Evolutionary conservation across 2,329 filamentous ascomycete genomes (phyloP).

Genomic region (Xylariaceae sp.): DNA sequence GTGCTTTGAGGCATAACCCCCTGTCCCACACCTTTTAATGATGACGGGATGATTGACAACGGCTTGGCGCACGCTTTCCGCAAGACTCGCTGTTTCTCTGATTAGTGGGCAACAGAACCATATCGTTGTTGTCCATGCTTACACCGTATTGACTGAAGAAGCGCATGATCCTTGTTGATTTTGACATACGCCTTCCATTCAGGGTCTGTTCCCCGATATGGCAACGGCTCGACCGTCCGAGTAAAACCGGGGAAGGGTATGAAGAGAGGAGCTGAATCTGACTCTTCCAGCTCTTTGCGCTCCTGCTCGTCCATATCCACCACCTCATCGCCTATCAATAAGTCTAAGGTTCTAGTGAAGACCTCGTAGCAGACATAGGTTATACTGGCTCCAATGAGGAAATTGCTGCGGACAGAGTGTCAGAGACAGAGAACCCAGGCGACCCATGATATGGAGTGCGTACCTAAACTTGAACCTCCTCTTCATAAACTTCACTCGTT

Average conservation of each 20-base stretch:
- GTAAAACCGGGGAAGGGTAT: constrained; percentile 59
- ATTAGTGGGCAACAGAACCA: constrained; percentile 5
- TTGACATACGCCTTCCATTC: constrained; percentile 59
- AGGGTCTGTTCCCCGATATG: constrained; percentile 53
- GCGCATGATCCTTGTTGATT: constrained; percentile 49
- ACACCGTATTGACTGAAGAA: constrained; percentile 46
- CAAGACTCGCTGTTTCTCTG: constrained; percentile 39
- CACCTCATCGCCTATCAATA: constrained; percentile 40
- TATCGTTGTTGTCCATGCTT: constrained; percentile 21
- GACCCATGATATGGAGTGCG: neutral
- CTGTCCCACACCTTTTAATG: constrained; percentile 41
- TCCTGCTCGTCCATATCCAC: constrained; percentile 41
- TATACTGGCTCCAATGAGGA: constrained; percentile 32
- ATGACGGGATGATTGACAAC: constrained; percentile 42
- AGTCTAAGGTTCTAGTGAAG: constrained; percentile 40
- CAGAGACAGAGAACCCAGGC: neutral
- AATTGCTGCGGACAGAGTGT: constrained; percentile 12
- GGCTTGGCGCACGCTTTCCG: constrained; percentile 37
- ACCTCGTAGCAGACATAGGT: constrained; percentile 37
- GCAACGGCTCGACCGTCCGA: constrained; percentile 41
- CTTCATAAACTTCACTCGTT: constrained; percentile 28
- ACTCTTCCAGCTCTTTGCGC: constrained; percentile 37
- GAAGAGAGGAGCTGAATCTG: constrained; percentile 46
- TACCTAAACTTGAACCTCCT: constrained; percentile 28
- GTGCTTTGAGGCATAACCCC: constrained; percentile 44